Evolutionary conservation across 306 rosid species (phyloP).

Genomic region (Glycyrrhiza uralensis): DNA sequence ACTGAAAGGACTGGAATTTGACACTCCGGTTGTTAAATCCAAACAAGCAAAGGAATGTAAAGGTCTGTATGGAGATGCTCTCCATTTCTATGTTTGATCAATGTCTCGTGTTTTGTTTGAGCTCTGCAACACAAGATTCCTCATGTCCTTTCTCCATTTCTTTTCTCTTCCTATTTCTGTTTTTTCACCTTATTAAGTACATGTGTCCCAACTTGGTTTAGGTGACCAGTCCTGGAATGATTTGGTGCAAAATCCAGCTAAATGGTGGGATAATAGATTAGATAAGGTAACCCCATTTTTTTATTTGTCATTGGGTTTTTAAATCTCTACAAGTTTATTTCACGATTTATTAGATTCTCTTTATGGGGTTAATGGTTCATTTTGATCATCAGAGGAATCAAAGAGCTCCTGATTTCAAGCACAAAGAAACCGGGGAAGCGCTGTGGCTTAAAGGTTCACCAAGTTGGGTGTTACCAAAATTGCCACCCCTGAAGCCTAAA

Average conservation of each 20-base stretch:
- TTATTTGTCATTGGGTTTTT: neutral
- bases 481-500: slow-evolving; percentile 42
- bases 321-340: neutral
- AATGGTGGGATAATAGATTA: slow-evolving; percentile 76
- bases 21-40: slow-evolving; percentile 25
- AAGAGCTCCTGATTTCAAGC: slow-evolving; percentile 65
- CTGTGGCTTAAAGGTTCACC: slow-evolving; percentile 56
- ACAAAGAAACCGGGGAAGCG: slow-evolving; percentile 58
- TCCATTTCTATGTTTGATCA: neutral
- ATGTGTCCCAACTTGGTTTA: slow-evolving; percentile 27
- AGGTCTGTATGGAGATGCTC: slow-evolving; percentile 29
- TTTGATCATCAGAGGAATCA: slow-evolving; percentile 39
- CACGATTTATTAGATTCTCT: slow-evolving; percentile 6
- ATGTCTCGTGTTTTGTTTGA: neutral
- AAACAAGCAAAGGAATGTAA: slow-evolving; percentile 21
- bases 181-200: neutral
- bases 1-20: slow-evolving; percentile 48
- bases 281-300: slow-evolving; percentile 45
- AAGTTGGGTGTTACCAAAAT: slow-evolving; percentile 48
- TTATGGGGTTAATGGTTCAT: neutral
- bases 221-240: slow-evolving; percentile 60
- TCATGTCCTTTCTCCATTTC: neutral
- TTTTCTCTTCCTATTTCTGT: neutral
- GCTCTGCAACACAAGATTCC: neutral
- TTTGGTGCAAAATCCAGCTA: slow-evolving; percentile 51